phyloP scores from a whole-genome alignment of 2,329 filamentous ascomycete species.

The Venturia nashicola region DNA sequence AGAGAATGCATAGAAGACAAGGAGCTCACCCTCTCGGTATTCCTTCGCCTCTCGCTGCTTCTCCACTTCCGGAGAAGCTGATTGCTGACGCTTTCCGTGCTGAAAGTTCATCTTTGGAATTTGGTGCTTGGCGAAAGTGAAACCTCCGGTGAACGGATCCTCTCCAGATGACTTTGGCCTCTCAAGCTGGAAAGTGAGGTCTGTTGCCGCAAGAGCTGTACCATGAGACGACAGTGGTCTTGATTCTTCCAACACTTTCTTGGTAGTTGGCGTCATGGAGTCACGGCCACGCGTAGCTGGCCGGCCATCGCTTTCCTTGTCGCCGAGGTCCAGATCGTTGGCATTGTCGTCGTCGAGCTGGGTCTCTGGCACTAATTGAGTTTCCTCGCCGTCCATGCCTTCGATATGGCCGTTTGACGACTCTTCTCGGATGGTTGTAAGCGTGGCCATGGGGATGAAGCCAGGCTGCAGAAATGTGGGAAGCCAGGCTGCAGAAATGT shows the following conservation, averaged over 20 bases:
- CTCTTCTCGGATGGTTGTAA: neutral
- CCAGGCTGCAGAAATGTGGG: neutral
- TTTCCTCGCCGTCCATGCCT: neutral
- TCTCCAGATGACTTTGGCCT: neutral
- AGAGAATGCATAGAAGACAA: neutral
- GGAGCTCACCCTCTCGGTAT: neutral
- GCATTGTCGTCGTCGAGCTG: neutral
- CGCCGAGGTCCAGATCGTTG: neutral
- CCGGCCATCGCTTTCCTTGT: neutral
- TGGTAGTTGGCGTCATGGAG: neutral
- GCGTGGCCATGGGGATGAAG: conserved; percentile 1
- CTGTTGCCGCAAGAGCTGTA: neutral
- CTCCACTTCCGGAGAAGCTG: neutral
- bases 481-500: neutral
- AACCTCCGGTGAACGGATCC: neutral
- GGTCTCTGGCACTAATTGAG: neutral
- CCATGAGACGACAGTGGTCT: neutral
- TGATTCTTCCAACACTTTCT: neutral
- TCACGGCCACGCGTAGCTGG: neutral
- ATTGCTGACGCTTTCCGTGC: neutral
- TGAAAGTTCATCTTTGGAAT: neutral
- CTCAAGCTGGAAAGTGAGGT: neutral
- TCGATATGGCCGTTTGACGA: neutral
- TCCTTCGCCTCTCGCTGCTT: neutral
- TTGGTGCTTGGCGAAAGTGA: neutral